Conservation (phyloP, 2,329 filamentous ascomycete genomes). For the Colletotrichum kahawae region DNA sequence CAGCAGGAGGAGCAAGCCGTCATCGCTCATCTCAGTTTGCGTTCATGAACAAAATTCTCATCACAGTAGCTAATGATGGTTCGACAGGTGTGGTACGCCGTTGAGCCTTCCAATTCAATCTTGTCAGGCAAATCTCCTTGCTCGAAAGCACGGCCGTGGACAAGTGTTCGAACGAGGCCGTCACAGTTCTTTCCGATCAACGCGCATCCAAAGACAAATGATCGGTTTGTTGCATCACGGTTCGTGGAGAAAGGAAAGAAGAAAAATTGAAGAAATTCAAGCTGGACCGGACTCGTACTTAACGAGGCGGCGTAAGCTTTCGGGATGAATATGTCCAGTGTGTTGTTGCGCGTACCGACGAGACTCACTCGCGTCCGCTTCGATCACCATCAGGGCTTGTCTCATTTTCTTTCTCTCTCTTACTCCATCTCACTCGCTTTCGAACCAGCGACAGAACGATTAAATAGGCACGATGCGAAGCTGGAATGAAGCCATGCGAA, state of each 20-base stretch:
- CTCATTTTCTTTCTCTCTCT: not conserved
- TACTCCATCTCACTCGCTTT: not conserved
- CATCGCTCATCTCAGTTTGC: not conserved
- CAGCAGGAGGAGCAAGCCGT: not conserved
- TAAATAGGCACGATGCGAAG: not conserved
- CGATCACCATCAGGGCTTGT: not conserved
- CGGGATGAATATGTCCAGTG: too few species aligned
- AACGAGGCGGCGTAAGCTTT: too few species aligned
- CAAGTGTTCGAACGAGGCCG: too few species aligned
- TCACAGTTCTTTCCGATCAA: too few species aligned
- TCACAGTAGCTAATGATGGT: not conserved
- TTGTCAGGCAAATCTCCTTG: too few species aligned
- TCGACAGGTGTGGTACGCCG: not conserved
- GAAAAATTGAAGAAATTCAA: too few species aligned
- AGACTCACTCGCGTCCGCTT: not conserved
- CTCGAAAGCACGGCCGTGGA: too few species aligned
- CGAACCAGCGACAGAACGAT: not conserved
- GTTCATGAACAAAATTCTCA: not conserved
- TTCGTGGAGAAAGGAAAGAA: too few species aligned
- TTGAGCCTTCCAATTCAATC: not conserved
- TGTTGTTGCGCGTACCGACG: too few species aligned
- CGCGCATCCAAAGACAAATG: too few species aligned
- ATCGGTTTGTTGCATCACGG: too few species aligned
- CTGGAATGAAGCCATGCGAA: not conserved
- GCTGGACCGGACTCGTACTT: too few species aligned